Evolutionary conservation across 1,284 basidiomycete species (phyloP).

Genomic region (Paramarasmius palmivorus): DNA sequence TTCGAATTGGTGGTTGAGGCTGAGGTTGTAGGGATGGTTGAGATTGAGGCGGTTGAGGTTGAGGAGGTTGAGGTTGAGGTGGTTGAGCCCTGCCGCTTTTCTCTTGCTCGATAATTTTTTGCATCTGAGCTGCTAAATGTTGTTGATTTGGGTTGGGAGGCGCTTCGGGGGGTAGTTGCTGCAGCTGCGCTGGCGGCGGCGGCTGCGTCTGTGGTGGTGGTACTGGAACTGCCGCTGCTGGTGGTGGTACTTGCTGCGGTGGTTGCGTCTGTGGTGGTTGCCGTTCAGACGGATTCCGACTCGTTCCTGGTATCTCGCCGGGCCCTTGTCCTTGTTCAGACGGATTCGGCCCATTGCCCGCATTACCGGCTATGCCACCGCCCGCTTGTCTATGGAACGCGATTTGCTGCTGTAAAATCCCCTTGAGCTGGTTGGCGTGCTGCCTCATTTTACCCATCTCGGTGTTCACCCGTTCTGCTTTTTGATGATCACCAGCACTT

Average conservation of each 20-base stretch:
- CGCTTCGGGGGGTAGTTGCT: too few species aligned
- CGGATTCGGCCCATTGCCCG: neutral
- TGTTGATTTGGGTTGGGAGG: neutral
- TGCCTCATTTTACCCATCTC: neutral
- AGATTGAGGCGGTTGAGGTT: neutral
- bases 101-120: constrained; percentile 1
- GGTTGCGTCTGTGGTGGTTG: too few species aligned
- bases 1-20: too few species aligned
- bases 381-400: too few species aligned
- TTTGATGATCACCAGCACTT: neutral
- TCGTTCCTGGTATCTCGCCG: too few species aligned
- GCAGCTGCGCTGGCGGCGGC: too few species aligned
- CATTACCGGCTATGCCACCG: neutral
- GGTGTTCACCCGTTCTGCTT: neutral
- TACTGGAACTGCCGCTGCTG: too few species aligned
- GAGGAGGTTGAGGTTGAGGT: neutral
- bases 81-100: neutral
- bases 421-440: neutral
- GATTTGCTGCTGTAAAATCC: neutral
- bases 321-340: too few species aligned
- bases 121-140: neutral
- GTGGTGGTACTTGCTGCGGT: too few species aligned
- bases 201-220: too few species aligned
- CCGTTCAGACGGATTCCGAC: too few species aligned
- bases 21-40: too few species aligned